These are phyloP conservation scores for Heterobasidion parviporum DNA, from an alignment of 1,284 basidiomycete species.

Conservation along the genomic window DNA sequence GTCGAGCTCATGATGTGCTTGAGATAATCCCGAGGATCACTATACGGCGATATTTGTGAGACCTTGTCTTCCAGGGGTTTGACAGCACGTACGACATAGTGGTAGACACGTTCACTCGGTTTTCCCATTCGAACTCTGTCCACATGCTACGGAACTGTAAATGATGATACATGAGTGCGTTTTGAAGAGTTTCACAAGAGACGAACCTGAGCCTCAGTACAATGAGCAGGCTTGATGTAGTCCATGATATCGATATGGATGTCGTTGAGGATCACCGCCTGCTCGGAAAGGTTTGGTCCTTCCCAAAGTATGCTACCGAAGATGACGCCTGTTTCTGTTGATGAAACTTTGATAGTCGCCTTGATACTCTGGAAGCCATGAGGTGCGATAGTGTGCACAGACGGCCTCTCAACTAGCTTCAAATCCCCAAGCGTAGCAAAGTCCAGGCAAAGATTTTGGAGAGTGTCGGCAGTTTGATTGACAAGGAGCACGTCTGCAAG, in stretches of 20 bases:
- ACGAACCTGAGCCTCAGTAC: conserved; percentile 87
- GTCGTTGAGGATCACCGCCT: conserved; percentile 91
- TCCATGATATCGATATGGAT: conserved; percentile 99
- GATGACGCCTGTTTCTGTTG: conserved; percentile 96
- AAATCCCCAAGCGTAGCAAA: conserved; percentile 97
- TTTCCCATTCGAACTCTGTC: conserved; percentile 99
- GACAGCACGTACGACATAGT: conserved; percentile 52
- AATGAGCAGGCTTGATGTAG: conserved; percentile 96
- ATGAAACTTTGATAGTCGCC: conserved; percentile 96
- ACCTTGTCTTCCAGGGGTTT: background rate
- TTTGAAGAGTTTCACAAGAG: background rate
- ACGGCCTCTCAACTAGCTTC: conserved; percentile 93
- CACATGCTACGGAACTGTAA: conserved; percentile 89
- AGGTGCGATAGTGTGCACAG: conserved; percentile 89
- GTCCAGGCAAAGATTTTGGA: conserved; percentile 96
- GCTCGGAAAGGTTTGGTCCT: conserved; percentile 79
- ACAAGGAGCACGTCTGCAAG: conserved; percentile 84
- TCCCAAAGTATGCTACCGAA: conserved; percentile 99
- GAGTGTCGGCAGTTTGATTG: conserved; percentile 91
- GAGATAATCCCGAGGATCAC: conserved; percentile 78
- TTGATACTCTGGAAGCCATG: conserved; percentile 99
- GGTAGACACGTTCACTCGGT: conserved; percentile 89
- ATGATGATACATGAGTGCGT: background rate
- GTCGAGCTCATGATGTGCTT: conserved; percentile 88
- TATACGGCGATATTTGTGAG: conserved; percentile 16